A percentile compares a stretch with the other conserved stretches of the same genome.
These are phyloP conservation scores for Fusarium albosuccineum DNA, from an alignment of 2,329 filamentous ascomycete genomes.

Conservation along the genomic window DNA sequence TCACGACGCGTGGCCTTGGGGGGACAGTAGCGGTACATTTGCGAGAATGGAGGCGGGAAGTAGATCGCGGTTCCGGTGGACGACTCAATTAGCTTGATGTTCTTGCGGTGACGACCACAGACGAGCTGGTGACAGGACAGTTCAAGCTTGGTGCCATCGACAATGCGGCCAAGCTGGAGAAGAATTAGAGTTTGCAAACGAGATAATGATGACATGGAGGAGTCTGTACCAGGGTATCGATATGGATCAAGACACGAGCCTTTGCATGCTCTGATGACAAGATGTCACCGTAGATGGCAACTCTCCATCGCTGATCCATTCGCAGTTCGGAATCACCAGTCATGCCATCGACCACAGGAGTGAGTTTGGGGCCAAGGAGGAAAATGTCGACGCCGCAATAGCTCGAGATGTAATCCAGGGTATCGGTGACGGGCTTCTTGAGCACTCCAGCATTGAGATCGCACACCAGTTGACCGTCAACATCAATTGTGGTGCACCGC, in stretches of 20 bases:
- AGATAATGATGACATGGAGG: background rate
- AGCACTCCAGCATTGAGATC: slow-evolving; percentile 76
- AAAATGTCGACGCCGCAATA: slow-evolving; percentile 98
- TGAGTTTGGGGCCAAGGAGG: slow-evolving; percentile 88
- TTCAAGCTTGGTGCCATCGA: slow-evolving; percentile 86
- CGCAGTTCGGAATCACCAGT: slow-evolving; percentile 86
- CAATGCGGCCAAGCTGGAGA: slow-evolving; percentile 74
- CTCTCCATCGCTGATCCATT: slow-evolving; percentile 89
- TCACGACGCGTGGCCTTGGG: slow-evolving; percentile 84
- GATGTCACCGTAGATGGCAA: slow-evolving; percentile 95
- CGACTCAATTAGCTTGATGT: slow-evolving; percentile 98
- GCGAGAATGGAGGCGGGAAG: slow-evolving; percentile 94
- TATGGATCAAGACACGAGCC: slow-evolving; percentile 95
- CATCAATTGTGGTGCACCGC: slow-evolving; percentile 93
- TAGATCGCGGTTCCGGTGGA: slow-evolving; percentile 97
- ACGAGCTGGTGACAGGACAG: slow-evolving; percentile 90
- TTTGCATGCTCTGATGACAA: slow-evolving; percentile 97
- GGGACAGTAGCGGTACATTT: slow-evolving; percentile 90
- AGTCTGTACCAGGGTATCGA: slow-evolving; percentile 83
- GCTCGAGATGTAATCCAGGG: slow-evolving; percentile 86
- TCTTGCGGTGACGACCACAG: slow-evolving; percentile 93
- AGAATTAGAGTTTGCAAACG: slow-evolving; percentile 28
- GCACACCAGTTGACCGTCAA: slow-evolving; percentile 91
- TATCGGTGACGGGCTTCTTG: slow-evolving; percentile 81
- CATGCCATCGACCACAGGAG: slow-evolving; percentile 79